Evolutionary conservation across 345 rosid genomes (phyloP), one percentile per base, ranked within the genome.

Genomic region (Ceriops decandra): DNA sequence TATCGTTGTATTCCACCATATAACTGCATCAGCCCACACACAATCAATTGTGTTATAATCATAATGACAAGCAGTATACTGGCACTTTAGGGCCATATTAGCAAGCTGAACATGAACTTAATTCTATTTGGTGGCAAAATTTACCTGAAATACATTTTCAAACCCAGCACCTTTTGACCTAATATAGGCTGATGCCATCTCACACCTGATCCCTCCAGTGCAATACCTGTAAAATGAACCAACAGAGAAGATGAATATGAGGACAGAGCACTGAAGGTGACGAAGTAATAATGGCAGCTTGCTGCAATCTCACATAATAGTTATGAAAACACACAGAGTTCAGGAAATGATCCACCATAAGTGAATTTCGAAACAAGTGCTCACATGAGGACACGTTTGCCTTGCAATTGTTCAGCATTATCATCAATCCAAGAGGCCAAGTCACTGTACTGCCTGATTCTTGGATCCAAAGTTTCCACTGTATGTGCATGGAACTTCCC

Each of bases 201-300:
- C 98, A 84, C 98, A 93, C 74, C 98, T 83, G 74, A 93, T 93
- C 64, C 98, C 98, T 56, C 96, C 97, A 21, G 98, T 91, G 81
- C 99, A 95, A 80, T 91, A 95, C 99, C 99, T 91, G 65, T 28
- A 79, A 63, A 32, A 59, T 31, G 59, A 31, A 28, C 67, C 24
- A 68, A 22, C 24, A 62, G 6, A 31, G 31, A 67, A 21, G 32
- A 20, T 42, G 19, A 11, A 53, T 31, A 35, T 1, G 1, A 46
- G 36, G 57, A 15, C 19, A 53, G 28, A 62, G 4, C 62, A 28
- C 36, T 1, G 36, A n/a, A 47, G 20, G 30, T 49, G 38, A 59
- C 6, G n/a, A 46, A 31, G 56, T 30, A 46, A 17, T 5, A 16
- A 24, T 1, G 7, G 70, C 61, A 22, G 32, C 19, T 6, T 26